Base-by-base conservation (phyloP, 106 monocot genomes). In the Phalaenopsis aphrodite region DNA sequence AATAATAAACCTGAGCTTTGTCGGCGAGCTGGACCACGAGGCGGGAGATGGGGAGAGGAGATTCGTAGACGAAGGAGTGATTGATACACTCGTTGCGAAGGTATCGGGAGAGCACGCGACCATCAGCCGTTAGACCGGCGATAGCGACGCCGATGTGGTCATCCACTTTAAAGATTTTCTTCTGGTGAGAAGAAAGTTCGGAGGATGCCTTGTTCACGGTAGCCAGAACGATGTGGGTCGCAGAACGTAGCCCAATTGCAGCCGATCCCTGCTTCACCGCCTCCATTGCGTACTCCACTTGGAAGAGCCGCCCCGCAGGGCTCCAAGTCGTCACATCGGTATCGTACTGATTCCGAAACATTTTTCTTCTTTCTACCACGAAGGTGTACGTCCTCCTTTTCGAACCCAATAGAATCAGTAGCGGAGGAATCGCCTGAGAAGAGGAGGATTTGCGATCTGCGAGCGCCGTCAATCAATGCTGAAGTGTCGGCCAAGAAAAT, bases 211-310 rank as follows among this genome's bases (percentile, higher is more conserved):
- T 96, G 87, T 96, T 96, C 56, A 93, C 90, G 61, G 87, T 83
- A 55, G 96, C 96, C 10, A 96, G 90, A n/a, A 90, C 93, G 68
- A 82, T 89, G 83, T 96, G 90, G 78, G 88, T 86, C 41, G 72
- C 61, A 12, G 96, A 96, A 2, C 96, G 91, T 19, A 96, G 90
- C 18, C 93, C 96, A 58, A 96, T 84, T 56, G 83, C 83, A 16
- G 83, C 83, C 37, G 92, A 89, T 1, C 95, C 95, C 77, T 96
- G 93, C 91, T 96, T 96, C 80, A 96, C 95, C 18, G 95, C 93
- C 81, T 97, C 96, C 96, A 97, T 97, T 9, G 96, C 92, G 90
- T 97, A 97, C 84, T 97, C 97, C 42, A 97, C 94, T 86, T 97
- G 97, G 89, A 97, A 97, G 42, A 97, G 85, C 23, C 96, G 88